Conservation (phyloP, 1,139 yeast genomes). For the Pichia sp. region DNA sequence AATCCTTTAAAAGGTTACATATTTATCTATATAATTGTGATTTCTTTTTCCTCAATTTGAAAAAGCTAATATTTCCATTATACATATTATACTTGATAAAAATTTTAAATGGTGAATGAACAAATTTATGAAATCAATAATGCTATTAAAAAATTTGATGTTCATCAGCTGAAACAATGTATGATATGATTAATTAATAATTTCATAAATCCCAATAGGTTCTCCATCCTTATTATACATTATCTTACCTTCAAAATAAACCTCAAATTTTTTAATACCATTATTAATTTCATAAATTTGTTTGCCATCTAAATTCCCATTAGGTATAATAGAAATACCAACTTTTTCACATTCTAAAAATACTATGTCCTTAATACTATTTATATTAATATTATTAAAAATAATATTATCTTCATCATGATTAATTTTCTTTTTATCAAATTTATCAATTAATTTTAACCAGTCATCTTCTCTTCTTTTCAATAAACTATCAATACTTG, state of each 20-base stretch:
- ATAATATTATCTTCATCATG: too few relatives aligned
- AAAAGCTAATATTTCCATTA: not conserved
- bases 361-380: conserved; percentile 10
- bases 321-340: conserved; percentile 5
- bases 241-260: conserved; percentile 25
- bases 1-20: too few relatives aligned
- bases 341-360: conserved; percentile 5
- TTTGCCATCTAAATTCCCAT: conserved; percentile 4
- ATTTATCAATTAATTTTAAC: not conserved
- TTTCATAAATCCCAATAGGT: not conserved
- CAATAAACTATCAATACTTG: not conserved
- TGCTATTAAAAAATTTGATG: not conserved
- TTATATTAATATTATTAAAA: too few relatives aligned
- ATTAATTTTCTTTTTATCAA: not conserved
- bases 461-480: not conserved
- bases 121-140: not conserved
- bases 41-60: not conserved
- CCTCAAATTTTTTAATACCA: not conserved
- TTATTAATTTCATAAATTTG: conserved; percentile 1
- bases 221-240: conserved; percentile 18
- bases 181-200: conserved; percentile 1
- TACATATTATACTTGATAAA: conserved; percentile 3
- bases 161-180: conserved; percentile 24
- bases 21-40: too few relatives aligned
- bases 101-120: not conserved